Conservation (phyloP, 164 flowering plant species). For the Vitis cinerea region DNA sequence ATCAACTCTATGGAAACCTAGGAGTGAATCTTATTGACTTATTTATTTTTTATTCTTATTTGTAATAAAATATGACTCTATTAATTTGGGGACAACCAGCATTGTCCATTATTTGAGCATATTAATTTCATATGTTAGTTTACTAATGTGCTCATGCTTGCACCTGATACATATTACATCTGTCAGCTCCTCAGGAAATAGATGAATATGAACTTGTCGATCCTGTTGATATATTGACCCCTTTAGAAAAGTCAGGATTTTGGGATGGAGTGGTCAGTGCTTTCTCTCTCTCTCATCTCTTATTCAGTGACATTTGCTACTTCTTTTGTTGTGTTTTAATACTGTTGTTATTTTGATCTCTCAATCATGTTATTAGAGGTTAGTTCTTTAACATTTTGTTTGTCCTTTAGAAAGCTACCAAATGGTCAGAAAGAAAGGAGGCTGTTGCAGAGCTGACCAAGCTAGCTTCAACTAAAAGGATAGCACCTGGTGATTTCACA, state of each 20-base stretch:
- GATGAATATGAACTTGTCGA: slow-evolving; percentile 98
- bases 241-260: slow-evolving; percentile 93
- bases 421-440: slow-evolving; percentile 97
- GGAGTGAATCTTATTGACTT: background rate
- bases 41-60: background rate
- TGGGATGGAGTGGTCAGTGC: slow-evolving; percentile 99
- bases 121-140: background rate
- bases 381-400: slow-evolving; percentile 2
- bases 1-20: background rate
- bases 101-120: background rate
- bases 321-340: background rate
- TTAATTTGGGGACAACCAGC: no score
- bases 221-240: slow-evolving; percentile 95
- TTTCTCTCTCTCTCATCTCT: slow-evolving; percentile 9
- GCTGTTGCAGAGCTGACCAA: slow-evolving; percentile 93
- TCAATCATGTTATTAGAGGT: background rate
- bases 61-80: no score
- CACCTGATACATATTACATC: slow-evolving; percentile 9
- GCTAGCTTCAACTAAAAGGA: slow-evolving; percentile 87
- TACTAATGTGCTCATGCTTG: background rate
- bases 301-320: background rate
- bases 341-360: slow-evolving; percentile 4
- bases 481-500: slow-evolving; percentile 93
- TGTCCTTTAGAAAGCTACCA: slow-evolving; percentile 77
- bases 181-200: slow-evolving; percentile 88